These are phyloP conservation scores for Henckelia pumila DNA, from an alignment of 257 asterid species.

Conservation along the genomic window DNA sequence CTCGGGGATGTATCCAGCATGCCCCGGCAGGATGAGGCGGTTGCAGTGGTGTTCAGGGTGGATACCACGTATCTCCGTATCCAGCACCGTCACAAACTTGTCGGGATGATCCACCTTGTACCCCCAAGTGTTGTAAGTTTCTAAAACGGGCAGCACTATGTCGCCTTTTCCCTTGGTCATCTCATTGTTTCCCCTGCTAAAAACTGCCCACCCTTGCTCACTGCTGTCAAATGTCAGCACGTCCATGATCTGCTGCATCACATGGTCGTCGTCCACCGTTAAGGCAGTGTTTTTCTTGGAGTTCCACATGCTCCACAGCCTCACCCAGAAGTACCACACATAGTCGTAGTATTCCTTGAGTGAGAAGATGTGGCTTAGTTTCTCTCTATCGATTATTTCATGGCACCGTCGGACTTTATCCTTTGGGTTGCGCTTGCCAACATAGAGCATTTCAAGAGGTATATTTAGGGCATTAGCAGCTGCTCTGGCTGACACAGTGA, in stretches of 20 bases:
- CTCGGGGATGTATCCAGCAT: constrained; percentile 59
- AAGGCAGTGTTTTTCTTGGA: constrained; percentile 69
- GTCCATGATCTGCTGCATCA: constrained; percentile 63
- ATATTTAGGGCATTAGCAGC: constrained; percentile 44
- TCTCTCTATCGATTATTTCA: constrained; percentile 44
- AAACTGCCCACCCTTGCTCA: constrained; percentile 78
- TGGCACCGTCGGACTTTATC: constrained; percentile 67
- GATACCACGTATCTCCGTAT: constrained; percentile 36
- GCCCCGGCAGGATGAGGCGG: constrained; percentile 69
- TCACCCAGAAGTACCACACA: constrained; percentile 85
- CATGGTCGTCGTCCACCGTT: constrained; percentile 50
- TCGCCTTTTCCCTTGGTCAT: constrained; percentile 59
- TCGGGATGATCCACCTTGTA: constrained; percentile 42
- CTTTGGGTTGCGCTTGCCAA: constrained; percentile 68
- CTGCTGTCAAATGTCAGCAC: constrained; percentile 76
- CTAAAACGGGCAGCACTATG: constrained; percentile 39
- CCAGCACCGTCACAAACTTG: constrained; percentile 49
- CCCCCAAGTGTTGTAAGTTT: constrained; percentile 40
- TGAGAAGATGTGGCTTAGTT: constrained; percentile 56
- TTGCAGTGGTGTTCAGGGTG: constrained; percentile 75
- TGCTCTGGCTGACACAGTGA: constrained; percentile 43
- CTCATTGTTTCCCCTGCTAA: constrained; percentile 49
- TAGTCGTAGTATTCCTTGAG: constrained; percentile 45
- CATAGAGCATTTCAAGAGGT: constrained; percentile 72
- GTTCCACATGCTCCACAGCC: constrained; percentile 93